Evolutionary conservation across 2,329 filamentous ascomycete genomes (phyloP).

Genomic region (Aspergillus clavatus): DNA sequence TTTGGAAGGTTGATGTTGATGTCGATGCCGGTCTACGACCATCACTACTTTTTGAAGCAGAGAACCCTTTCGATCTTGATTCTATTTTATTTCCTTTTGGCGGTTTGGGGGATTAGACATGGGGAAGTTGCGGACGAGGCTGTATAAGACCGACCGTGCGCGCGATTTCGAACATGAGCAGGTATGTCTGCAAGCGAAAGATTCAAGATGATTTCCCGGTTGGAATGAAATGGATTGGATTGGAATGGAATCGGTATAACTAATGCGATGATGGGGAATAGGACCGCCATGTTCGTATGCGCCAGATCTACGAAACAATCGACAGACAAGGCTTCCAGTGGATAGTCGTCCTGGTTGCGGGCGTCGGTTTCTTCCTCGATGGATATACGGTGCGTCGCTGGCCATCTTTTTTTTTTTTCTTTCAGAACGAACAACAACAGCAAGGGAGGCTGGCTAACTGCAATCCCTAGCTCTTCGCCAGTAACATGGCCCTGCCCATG

Average conservation of each 20-base stretch:
- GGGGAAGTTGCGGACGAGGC: conserved; percentile 31
- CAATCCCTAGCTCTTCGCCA: conserved; percentile 46
- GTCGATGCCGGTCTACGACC: no score
- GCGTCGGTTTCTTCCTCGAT: conserved; percentile 49
- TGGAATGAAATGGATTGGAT: no score
- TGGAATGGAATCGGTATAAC: no score
- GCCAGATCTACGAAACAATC: conserved; percentile 43
- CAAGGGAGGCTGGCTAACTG: background rate
- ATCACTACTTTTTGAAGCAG: no score
- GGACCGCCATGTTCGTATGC: conserved; percentile 42
- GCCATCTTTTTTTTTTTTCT: no score
- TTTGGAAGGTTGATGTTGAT: no score
- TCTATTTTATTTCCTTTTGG: no score
- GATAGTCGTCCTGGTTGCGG: conserved; percentile 44
- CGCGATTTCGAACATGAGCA: conserved; percentile 43
- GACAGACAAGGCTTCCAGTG: conserved; percentile 41
- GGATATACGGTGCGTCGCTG: conserved; percentile 35
- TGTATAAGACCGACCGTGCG: conserved; percentile 43
- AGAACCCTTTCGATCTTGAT: no score
- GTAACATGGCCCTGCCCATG: conserved; percentile 49
- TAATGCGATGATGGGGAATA: no score
- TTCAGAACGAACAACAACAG: no score
- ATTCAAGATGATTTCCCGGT: no score
- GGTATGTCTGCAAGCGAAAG: conserved; percentile 21
- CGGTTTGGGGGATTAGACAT: no score